Conservation (phyloP, 306 rosid species). For the Medicago arabica region DNA sequence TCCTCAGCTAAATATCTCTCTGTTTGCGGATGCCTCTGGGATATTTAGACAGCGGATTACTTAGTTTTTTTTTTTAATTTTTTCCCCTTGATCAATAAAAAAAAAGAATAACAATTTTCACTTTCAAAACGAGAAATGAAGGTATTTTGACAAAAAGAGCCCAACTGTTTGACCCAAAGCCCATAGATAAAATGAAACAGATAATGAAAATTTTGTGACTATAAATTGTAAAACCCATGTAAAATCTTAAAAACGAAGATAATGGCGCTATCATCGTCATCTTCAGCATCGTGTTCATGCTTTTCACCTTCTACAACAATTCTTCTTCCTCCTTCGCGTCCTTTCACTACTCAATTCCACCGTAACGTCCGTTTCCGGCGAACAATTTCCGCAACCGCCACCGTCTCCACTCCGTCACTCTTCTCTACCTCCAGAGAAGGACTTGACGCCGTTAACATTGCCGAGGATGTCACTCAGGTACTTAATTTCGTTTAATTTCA, state of each 20-base stretch:
- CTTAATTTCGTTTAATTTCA: too few relatives aligned
- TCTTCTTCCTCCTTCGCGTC: conserved; percentile 50
- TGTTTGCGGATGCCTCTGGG: too few relatives aligned
- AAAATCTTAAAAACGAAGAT: conserved; percentile 31
- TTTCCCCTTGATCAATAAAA: too few relatives aligned
- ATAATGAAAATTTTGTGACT: background rate
- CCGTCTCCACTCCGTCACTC: conserved; percentile 38
- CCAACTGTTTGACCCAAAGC: background rate
- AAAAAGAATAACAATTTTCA: too few relatives aligned
- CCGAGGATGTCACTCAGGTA: conserved; percentile 91
- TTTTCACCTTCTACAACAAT: conserved; percentile 33
- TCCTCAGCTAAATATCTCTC: too few relatives aligned
- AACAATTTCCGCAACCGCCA: conserved; percentile 1
- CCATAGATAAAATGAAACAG: background rate
- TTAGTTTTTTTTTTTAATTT: too few relatives aligned
- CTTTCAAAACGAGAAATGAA: too few relatives aligned
- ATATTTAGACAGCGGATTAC: too few relatives aligned
- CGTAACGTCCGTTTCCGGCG: conserved; percentile 10
- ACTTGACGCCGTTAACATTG: conserved; percentile 83
- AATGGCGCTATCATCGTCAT: conserved; percentile 52
- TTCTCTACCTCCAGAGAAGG: conserved; percentile 55
- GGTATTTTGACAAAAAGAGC: background rate
- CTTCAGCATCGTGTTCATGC: conserved; percentile 4
- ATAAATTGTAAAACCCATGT: conserved; percentile 50
- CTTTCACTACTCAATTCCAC: conserved; percentile 24